These are phyloP conservation scores for Echinochloa phyllopogon DNA, from an alignment of 176 grass and related monocot species.

Conservation along the genomic window DNA sequence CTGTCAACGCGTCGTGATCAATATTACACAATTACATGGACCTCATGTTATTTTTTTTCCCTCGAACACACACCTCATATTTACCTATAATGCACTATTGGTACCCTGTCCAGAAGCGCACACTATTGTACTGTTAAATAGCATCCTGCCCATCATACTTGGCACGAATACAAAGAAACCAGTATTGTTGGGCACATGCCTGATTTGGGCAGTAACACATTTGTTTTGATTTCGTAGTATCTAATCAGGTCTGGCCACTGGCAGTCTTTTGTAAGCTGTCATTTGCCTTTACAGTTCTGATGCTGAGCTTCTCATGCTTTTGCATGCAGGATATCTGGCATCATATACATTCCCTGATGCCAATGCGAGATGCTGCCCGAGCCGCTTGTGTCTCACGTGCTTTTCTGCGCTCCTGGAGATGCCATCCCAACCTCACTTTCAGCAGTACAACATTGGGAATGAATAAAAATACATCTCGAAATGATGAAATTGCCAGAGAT, in stretches of 20 bases:
- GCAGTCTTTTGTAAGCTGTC: not conserved
- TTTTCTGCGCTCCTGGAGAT: conserved; percentile 14
- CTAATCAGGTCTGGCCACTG: not conserved
- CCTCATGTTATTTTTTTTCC: not conserved
- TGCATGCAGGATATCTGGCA: conserved; percentile 17
- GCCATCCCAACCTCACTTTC: conserved; percentile 14
- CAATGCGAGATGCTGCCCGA: conserved; percentile 19
- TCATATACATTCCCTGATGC: conserved; percentile 19
- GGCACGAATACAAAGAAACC: not conserved
- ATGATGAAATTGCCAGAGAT: not conserved
- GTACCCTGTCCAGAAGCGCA: not conserved
- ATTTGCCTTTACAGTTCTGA: not conserved
- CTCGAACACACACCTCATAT: too few species aligned
- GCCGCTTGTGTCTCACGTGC: not conserved
- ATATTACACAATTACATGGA: not conserved
- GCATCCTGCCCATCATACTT: not conserved
- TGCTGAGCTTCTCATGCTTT: not conserved
- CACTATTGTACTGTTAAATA: too few species aligned
- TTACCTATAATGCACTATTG: not conserved
- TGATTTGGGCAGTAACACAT: too few species aligned
- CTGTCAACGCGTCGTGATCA: not conserved
- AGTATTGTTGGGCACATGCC: too few species aligned
- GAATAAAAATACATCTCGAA: not conserved
- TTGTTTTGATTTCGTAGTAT: not conserved
- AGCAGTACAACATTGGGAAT: not conserved